Base-by-base conservation (phyloP, 129 eudicot genomes). In the Centrapalus pauciflorus region DNA sequence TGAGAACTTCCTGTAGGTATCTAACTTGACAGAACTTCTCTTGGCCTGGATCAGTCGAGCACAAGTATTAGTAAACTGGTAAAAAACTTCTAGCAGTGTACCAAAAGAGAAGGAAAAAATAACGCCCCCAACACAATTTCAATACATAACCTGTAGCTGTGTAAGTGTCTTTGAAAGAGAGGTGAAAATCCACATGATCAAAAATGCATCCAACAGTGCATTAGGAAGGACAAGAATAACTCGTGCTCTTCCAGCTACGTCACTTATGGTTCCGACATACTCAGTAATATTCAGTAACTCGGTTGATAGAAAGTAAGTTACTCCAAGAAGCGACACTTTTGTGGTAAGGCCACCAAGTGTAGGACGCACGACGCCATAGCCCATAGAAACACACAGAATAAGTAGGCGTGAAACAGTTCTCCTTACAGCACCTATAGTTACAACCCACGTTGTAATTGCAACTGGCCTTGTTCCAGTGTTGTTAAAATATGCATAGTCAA, bases 361-460 rank as follows among this genome's bases (percentile, higher is more conserved):
- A 67, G 99, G 99, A 13, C 99, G 95, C 43, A 94, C 95, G 69
- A 94, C 99, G 34, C 99, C 99, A 67, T 89, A 94, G 6, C 99
- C 99, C 99, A 94, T 94, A 23, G 99, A 80, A 40, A 94, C 93
- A 59, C 84, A 89, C 62, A 94, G 85, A 41, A 94, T 89, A 48
- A 94, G 88, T 46, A 94, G 71, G 28, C 99, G 93, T 24, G 97
- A 84, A 65, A 89, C 48, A 46, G 95, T 94, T 79, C 76, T 84
- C 78, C 99, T 86, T 48, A 80, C 37, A 27, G 97, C 88, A 57
- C 99, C 99, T 24, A 89, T 74, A 24, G 99, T 89, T 65, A 94
- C 99, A 64, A 86, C 97, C 97, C 96, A 94, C n/a, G 95, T 65
- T 16, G 99, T 94, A 55, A 94, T 67, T 27, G 80, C 90, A 61